Percentiles rank a stretch among this genome's conserved stretches.
Conservation (phyloP, 352 stramenopile species). For the Globisporangium iwayamae region DNA sequence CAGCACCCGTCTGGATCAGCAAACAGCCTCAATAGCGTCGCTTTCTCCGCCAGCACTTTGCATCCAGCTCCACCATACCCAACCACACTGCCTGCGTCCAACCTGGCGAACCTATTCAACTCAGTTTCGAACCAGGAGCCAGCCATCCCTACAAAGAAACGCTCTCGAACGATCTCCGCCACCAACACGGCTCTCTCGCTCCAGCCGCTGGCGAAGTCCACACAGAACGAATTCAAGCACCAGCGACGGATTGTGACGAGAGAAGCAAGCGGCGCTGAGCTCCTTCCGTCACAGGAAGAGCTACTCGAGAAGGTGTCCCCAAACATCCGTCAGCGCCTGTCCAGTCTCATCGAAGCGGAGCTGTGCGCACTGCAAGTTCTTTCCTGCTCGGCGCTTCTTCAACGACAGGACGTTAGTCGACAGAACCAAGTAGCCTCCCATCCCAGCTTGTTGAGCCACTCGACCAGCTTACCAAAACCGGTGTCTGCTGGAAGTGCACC, state of each 20-base stretch:
- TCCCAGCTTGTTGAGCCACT: conserved; percentile 18
- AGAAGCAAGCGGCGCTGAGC: conserved; percentile 25
- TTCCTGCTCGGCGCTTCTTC: conserved; percentile 65
- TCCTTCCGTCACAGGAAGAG: conserved; percentile 71
- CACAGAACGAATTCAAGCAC: conserved; percentile 4
- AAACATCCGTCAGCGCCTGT: conserved; percentile 61
- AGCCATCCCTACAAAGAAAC: conserved; percentile 26
- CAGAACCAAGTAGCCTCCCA: conserved; percentile 22
- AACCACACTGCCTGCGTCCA: neutral
- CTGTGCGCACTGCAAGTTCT: conserved; percentile 80
- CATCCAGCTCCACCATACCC: neutral
- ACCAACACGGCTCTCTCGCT: neutral
- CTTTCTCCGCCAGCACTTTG: neutral
- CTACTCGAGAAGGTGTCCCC: conserved; percentile 68
- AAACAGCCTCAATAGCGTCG: neutral
- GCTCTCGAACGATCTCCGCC: conserved; percentile 17
- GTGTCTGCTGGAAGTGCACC: neutral
- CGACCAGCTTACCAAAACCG: conserved; percentile 12
- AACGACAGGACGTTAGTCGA: conserved; percentile 38
- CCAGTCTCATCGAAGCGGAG: conserved; percentile 74
- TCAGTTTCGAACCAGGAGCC: neutral
- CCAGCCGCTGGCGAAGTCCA: conserved; percentile 3
- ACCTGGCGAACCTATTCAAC: conserved; percentile 3
- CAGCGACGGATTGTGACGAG: conserved; percentile 4
- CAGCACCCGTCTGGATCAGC: neutral